Percentiles rank a stretch among this genome's conserved stretches.
These are phyloP conservation scores for Colletotrichum theobromicola DNA, from an alignment of 2,329 filamentous ascomycete species.

Conservation along the genomic window DNA sequence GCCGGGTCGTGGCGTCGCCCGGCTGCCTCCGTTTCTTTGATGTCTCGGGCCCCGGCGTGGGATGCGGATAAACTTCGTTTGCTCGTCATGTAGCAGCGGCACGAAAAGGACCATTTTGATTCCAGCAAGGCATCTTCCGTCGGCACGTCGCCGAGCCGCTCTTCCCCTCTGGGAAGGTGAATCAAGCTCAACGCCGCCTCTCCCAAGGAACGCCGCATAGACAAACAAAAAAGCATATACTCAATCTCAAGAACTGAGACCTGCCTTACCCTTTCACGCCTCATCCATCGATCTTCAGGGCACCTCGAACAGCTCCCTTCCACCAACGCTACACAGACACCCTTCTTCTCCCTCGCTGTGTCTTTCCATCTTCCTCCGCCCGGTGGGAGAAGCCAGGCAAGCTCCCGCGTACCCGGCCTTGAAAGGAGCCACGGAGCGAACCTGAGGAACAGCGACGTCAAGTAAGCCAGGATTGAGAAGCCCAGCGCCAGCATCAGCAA, in stretches of 20 bases:
- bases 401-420: background rate
- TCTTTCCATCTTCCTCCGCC: background rate
- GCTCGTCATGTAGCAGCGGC: background rate
- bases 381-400: background rate
- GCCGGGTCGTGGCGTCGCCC: constrained; percentile 6
- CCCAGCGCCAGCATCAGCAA: background rate
- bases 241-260: constrained; percentile 8
- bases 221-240: constrained; percentile 6
- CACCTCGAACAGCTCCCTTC: background rate
- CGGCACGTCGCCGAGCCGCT: constrained; percentile 9
- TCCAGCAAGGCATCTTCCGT: background rate
- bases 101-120: background rate
- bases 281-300: background rate
- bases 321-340: background rate
- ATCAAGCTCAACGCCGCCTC: constrained; percentile 14
- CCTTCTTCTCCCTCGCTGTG: background rate
- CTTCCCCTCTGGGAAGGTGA: background rate
- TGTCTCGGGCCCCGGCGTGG: background rate
- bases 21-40: constrained; percentile 6
- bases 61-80: background rate
- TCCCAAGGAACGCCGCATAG: constrained; percentile 4
- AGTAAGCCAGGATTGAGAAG: background rate
- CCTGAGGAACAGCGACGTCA: background rate
- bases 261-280: background rate
- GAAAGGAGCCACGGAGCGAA: background rate